Conservation (phyloP, 306 rosid genomes). For the Prunus campanulata region DNA sequence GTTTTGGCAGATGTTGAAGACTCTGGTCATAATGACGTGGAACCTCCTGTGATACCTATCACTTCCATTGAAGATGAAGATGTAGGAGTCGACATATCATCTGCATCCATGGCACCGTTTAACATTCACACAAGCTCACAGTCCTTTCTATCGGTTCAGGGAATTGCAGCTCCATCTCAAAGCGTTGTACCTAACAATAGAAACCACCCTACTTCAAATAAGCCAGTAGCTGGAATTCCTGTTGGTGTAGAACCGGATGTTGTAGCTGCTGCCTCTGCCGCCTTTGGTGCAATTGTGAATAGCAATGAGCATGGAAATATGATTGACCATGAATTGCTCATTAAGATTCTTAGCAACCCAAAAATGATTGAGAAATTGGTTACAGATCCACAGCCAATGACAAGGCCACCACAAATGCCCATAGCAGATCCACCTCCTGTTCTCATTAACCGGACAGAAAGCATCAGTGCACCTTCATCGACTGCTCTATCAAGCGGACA, state of each 20-base stretch:
- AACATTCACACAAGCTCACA: conserved; percentile 28
- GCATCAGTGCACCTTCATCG: conserved; percentile 24
- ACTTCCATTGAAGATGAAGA: conserved; percentile 90
- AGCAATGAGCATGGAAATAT: conserved; percentile 62
- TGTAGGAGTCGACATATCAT: conserved; percentile 31
- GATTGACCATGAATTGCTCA: conserved; percentile 68
- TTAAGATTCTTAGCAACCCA: conserved; percentile 69
- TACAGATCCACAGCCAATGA: conserved; percentile 42
- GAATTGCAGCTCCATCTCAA: conserved; percentile 29
- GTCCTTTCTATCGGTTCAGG: conserved; percentile 30
- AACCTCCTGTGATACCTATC: conserved; percentile 60
- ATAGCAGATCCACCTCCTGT: conserved; percentile 37
- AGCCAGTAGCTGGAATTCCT: conserved; percentile 20
- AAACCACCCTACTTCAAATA: conserved; percentile 16
- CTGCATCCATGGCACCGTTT: conserved; percentile 26
- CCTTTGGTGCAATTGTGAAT: conserved; percentile 56
- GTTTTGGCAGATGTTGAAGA: conserved; percentile 44
- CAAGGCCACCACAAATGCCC: conserved; percentile 40
- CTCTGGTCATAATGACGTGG: conserved; percentile 30
- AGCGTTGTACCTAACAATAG: conserved; percentile 19
- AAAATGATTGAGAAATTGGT: conserved; percentile 78
- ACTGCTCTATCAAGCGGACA: conserved; percentile 33
- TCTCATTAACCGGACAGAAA: conserved; percentile 34
- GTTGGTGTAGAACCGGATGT: conserved; percentile 42
- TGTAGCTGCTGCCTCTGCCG: conserved; percentile 70